These are phyloP conservation scores for Jatropha multifida DNA, from an alignment of 441 rosid genomes.

Conservation along the genomic window DNA sequence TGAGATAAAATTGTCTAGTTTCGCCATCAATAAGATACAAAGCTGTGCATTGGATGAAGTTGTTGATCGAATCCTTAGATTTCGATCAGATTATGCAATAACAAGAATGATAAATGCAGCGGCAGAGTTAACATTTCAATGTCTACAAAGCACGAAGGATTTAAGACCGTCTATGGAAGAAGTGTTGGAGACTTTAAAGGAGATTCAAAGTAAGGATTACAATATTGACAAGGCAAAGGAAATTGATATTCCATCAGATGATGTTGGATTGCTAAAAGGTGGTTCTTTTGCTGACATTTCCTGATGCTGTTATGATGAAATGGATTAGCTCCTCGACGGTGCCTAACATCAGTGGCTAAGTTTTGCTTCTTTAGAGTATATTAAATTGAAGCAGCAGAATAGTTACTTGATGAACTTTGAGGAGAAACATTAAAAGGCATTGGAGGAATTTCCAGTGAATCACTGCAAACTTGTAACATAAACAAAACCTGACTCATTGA, in stretches of 20 bases:
- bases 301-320: conserved; percentile 48
- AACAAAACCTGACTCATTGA: conserved; percentile 2
- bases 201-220: conserved; percentile 39
- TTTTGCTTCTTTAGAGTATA: neutral
- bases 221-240: conserved; percentile 22
- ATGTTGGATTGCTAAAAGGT: conserved; percentile 40
- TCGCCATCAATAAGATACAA: conserved; percentile 78
- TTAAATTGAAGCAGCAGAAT: neutral
- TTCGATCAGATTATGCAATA: conserved; percentile 46
- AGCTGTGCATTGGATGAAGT: conserved; percentile 52
- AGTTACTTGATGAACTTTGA: neutral
- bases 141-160: conserved; percentile 76
- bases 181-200: conserved; percentile 48
- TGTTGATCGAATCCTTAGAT: conserved; percentile 65
- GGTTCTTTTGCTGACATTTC: conserved; percentile 38
- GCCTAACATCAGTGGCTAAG: conserved; percentile 23
- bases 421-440: neutral
- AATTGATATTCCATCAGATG: conserved; percentile 32
- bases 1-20: conserved; percentile 72
- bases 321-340: conserved; percentile 51
- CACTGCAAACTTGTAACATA: neutral
- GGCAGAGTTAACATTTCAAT: conserved; percentile 78
- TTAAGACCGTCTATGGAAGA: conserved; percentile 70
- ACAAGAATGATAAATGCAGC: conserved; percentile 53
- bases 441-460: conserved; percentile 1